phyloP scores from a whole-genome alignment of 306 rosid genomes.

The Malus sieversii region DNA sequence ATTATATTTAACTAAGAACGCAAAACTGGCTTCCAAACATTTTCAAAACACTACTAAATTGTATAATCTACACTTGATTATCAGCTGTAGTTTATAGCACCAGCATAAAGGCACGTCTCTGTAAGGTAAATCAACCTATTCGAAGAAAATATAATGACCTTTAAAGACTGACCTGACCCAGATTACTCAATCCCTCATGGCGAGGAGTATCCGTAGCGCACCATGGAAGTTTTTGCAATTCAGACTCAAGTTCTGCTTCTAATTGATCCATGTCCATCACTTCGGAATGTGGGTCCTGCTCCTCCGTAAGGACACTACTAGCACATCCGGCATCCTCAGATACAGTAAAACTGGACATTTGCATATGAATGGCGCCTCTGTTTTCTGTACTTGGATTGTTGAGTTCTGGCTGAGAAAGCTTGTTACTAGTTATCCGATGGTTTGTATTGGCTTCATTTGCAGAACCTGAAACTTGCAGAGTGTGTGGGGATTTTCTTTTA shows the following conservation, averaged over 20 bases:
- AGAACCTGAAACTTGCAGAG: slow-evolving; percentile 16
- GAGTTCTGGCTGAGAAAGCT: slow-evolving; percentile 16
- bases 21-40: background rate
- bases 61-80: background rate
- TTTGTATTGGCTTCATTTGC: slow-evolving; percentile 14
- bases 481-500: slow-evolving; percentile 36
- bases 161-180: slow-evolving; percentile 36
- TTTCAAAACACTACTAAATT: background rate
- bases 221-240: slow-evolving; percentile 65
- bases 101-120: background rate
- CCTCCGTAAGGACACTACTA: slow-evolving; percentile 71
- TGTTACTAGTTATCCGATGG: slow-evolving; percentile 15
- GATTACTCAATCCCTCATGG: slow-evolving; percentile 20
- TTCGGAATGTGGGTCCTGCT: slow-evolving; percentile 44
- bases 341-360: slow-evolving; percentile 13
- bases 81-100: background rate
- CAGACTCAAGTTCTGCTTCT: slow-evolving; percentile 72
- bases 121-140: background rate
- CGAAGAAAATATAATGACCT: background rate
- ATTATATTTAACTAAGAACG: background rate
- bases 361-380: slow-evolving; percentile 10
- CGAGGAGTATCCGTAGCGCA: slow-evolving; percentile 31
- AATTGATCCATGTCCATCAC: slow-evolving; percentile 49
- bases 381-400: slow-evolving; percentile 7
- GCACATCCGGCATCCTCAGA: slow-evolving; percentile 44